A percentile compares a stretch with the other conserved stretches of the same genome.
These are phyloP conservation scores for Hygrocybe punicea DNA, from an alignment of 768 basidiomycete genomes.

Conservation along the genomic window DNA sequence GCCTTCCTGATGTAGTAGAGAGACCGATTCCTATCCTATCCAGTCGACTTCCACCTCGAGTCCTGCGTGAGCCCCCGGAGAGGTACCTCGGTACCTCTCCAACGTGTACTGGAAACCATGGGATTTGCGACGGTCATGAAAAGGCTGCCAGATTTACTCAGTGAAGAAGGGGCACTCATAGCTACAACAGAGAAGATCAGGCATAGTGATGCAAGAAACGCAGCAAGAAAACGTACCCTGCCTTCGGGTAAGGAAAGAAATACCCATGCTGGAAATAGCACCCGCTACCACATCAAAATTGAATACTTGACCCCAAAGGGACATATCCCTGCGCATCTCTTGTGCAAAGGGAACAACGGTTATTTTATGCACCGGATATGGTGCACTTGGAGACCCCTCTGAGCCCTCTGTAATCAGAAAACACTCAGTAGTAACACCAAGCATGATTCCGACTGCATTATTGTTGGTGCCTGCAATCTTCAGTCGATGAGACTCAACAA, in stretches of 20 bases:
- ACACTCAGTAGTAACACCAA: conserved; percentile 8
- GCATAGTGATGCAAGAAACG: background rate
- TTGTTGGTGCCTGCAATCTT: conserved; percentile 1
- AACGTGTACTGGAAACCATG: background rate
- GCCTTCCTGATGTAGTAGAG: no score
- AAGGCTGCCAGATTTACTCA: background rate
- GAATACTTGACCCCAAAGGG: conserved; percentile 7
- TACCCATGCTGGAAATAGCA: background rate
- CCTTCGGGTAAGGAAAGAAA: conserved; percentile 1
- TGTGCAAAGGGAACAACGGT: conserved; percentile 7
- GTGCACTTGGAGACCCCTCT: background rate
- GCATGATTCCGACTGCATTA: conserved; percentile 5
- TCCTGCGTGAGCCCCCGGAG: no score
- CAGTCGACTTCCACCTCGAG: no score
- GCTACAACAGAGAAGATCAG: background rate
- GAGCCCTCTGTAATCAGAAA: background rate
- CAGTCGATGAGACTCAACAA: background rate
- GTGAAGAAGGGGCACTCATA: background rate
- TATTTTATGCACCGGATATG: background rate
- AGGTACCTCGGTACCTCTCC: no score
- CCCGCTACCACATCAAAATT: conserved; percentile 1
- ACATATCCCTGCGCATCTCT: conserved; percentile 7
- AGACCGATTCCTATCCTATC: no score
- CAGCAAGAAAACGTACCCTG: background rate
- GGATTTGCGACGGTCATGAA: background rate